Conservation (phyloP, 2,329 filamentous ascomycete genomes). For the Colletotrichum coccodes region DNA sequence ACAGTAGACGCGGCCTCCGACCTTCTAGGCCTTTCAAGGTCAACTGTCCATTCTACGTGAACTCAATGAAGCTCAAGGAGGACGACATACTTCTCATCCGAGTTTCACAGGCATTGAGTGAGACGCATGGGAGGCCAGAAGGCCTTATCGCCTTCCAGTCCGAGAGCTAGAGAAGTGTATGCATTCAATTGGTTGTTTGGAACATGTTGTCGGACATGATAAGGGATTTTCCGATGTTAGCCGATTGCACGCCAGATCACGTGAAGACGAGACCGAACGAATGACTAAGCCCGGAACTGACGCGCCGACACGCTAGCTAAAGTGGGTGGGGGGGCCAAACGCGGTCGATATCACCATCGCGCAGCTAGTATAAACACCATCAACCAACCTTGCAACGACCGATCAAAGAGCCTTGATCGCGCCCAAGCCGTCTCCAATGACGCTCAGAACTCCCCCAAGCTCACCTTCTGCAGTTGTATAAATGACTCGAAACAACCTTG, state of each 20-base stretch:
- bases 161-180: neutral
- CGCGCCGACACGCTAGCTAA: constrained; percentile 30
- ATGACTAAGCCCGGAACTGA: constrained; percentile 21
- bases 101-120: neutral
- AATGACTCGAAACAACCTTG: constrained; percentile 72
- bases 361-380: constrained; percentile 19
- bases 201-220: neutral
- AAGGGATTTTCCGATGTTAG: neutral
- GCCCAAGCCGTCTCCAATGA: constrained; percentile 23
- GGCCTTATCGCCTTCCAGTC: neutral
- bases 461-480: constrained; percentile 47
- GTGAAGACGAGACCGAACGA: constrained; percentile 14
- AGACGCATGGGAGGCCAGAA: neutral
- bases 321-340: constrained; percentile 28
- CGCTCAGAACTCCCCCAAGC: constrained; percentile 4
- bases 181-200: neutral
- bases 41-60: neutral
- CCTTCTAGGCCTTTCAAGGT: neutral
- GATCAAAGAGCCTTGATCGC: constrained; percentile 4
- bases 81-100: neutral
- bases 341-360: constrained; percentile 4
- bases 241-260: constrained; percentile 27
- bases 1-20: neutral
- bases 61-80: neutral
- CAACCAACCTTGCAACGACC: constrained; percentile 17